These are phyloP conservation scores for Gleditsia sinensis DNA, from an alignment of 306 rosid species.

Conservation along the genomic window DNA sequence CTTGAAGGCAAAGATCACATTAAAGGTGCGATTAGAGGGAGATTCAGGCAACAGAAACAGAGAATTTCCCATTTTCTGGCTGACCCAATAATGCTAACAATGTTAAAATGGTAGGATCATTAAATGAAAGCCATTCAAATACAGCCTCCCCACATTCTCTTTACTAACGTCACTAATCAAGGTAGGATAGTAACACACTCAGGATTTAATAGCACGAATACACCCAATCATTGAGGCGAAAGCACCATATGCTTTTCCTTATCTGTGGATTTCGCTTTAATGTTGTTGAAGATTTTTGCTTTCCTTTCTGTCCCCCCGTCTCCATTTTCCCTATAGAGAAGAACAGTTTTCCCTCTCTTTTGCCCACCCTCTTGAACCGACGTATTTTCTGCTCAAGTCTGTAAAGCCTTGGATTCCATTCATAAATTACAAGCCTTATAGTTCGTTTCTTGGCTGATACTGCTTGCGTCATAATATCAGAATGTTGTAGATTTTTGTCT, in stretches of 20 bases:
- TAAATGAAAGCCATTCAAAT: not conserved
- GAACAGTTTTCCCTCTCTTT: not conserved
- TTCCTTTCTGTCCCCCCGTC: not conserved
- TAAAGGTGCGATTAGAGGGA: not conserved
- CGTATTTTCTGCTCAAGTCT: not conserved
- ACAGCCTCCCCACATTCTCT: not conserved
- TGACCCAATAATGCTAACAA: not conserved
- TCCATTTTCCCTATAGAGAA: not conserved
- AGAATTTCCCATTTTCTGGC: not conserved
- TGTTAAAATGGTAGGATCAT: not conserved
- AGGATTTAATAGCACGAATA: not conserved
- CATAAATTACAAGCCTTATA: not conserved
- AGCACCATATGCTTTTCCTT: not conserved
- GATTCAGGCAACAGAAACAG: not conserved
- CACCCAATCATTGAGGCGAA: not conserved
- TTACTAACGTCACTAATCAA: not conserved
- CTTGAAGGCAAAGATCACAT: not conserved
- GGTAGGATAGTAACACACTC: too few species aligned
- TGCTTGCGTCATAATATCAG: not conserved
- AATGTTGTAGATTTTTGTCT: not conserved
- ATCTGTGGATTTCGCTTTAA: not conserved
- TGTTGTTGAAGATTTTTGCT: not conserved
- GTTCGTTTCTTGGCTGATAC: not conserved
- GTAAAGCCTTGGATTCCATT: not conserved
- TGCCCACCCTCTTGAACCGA: not conserved